Conservation (phyloP, 768 basidiomycete genomes). For the Termitomyces sp. region DNA sequence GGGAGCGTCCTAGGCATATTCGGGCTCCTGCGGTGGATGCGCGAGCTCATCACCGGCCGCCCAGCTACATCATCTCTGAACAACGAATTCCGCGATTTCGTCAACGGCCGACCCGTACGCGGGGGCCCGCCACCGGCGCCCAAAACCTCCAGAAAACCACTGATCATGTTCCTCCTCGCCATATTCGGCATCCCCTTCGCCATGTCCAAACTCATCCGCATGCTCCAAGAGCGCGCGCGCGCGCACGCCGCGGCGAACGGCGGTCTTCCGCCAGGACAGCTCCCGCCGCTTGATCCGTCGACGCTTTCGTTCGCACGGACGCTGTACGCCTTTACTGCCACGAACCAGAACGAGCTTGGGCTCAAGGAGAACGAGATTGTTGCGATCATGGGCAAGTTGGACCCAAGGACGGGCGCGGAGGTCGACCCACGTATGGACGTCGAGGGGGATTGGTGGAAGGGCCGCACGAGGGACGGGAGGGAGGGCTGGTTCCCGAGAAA, state of each 20-base stretch:
- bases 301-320: conserved; percentile 82
- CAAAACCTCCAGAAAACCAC: conserved; percentile 81
- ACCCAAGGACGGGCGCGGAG: conserved; percentile 61
- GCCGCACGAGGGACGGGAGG: conserved; percentile 84
- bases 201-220: conserved; percentile 84
- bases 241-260: conserved; percentile 44
- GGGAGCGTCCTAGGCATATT: conserved; percentile 93
- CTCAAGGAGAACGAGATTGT: conserved; percentile 91
- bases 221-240: conserved; percentile 63
- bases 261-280: conserved; percentile 31
- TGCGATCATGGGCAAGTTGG: conserved; percentile 80
- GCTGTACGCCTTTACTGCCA: conserved; percentile 70
- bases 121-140: conserved; percentile 40
- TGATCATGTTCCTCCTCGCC: conserved; percentile 90
- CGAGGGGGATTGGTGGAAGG: conserved; percentile 90
- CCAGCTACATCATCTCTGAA: conserved; percentile 29
- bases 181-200: conserved; percentile 90
- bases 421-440: conserved; percentile 61
- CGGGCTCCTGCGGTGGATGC: conserved; percentile 84
- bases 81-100: conserved; percentile 72
- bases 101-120: conserved; percentile 58
- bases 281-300: conserved; percentile 72
- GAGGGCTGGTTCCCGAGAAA: conserved; percentile 94
- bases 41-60: conserved; percentile 49
- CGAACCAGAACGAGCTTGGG: conserved; percentile 71